phyloP scores from a whole-genome alignment of 257 asterid genomes.

The Nicotiana obtusifolia region DNA sequence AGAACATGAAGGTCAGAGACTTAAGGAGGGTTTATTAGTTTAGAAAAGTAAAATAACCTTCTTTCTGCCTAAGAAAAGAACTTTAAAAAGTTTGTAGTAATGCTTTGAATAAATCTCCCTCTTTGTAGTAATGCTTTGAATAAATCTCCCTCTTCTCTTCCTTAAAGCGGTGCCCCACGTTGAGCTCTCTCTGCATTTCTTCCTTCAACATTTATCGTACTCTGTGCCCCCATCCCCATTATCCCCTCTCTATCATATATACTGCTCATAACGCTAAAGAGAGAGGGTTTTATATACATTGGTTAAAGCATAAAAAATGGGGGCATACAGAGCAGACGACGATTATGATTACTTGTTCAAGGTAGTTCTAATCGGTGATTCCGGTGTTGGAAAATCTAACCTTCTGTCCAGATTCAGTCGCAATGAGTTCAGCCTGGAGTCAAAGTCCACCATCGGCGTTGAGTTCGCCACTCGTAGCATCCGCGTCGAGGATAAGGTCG shows the following conservation, averaged over 20 bases:
- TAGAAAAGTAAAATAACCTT: neutral
- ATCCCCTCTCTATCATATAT: no score
- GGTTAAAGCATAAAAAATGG: slow-evolving; percentile 22
- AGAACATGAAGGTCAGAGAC: no score
- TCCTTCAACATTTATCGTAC: neutral
- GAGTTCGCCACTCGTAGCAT: slow-evolving; percentile 57
- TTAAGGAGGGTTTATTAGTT: neutral
- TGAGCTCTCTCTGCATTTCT: neutral
- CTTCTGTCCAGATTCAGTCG: slow-evolving; percentile 51
- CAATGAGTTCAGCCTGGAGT: slow-evolving; percentile 55
- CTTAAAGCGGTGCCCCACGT: neutral
- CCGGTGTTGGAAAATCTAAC: slow-evolving; percentile 49
- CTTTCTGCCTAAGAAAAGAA: neutral
- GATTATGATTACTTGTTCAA: slow-evolving; percentile 55
- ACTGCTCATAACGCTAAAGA: no score
- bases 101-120: slow-evolving; percentile 14
- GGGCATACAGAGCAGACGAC: slow-evolving; percentile 48
- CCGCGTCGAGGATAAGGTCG: slow-evolving; percentile 49
- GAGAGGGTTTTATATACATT: no score
- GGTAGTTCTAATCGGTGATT: slow-evolving; percentile 45
- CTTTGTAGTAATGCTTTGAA: slow-evolving; percentile 3
- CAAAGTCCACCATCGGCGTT: slow-evolving; percentile 56
- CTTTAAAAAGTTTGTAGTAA: neutral
- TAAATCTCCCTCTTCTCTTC: slow-evolving; percentile 11
- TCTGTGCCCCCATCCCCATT: neutral